These are phyloP conservation scores for Paraconiothyrium brasiliense DNA, from an alignment of 2,329 filamentous ascomycete genomes.

Conservation along the genomic window DNA sequence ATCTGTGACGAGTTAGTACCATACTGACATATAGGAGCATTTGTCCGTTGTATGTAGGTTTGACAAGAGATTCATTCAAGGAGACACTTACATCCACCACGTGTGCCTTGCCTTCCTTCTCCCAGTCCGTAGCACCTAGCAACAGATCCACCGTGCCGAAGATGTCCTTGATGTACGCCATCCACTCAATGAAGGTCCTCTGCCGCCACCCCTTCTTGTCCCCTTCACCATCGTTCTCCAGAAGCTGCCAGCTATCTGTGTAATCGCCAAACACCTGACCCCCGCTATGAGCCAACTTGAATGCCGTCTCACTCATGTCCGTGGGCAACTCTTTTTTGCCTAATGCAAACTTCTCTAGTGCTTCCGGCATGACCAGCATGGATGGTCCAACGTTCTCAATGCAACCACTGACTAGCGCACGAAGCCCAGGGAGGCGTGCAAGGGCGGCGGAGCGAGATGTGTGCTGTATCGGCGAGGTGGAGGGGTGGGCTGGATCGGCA, in stretches of 20 bases:
- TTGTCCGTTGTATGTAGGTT: too few species aligned
- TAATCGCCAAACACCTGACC: slow-evolving; percentile 34
- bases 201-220: slow-evolving; percentile 43
- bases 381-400: slow-evolving; percentile 38
- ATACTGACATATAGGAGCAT: too few species aligned
- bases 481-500: slow-evolving; percentile 24
- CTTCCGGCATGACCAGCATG: slow-evolving; percentile 40
- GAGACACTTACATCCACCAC: slow-evolving; percentile 40
- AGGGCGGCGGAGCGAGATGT: slow-evolving; percentile 43
- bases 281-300: slow-evolving; percentile 39
- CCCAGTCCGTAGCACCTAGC: slow-evolving; percentile 39
- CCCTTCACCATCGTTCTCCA: slow-evolving; percentile 44
- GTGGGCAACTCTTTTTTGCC: slow-evolving; percentile 35
- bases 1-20: slow-evolving; percentile 23
- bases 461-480: slow-evolving; percentile 31
- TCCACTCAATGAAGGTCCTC: slow-evolving; percentile 44
- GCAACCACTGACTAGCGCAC: slow-evolving; percentile 36
- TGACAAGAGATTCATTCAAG: background rate
- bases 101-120: slow-evolving; percentile 30
- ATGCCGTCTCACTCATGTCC: slow-evolving; percentile 38
- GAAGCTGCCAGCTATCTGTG: slow-evolving; percentile 38
- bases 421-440: slow-evolving; percentile 33
- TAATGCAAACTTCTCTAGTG: slow-evolving; percentile 36
- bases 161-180: slow-evolving; percentile 46
- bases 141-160: slow-evolving; percentile 40